Evolutionary conservation across 331 rosid genomes (phyloP), one percentile per base, ranked within the genome.

Genomic region (Saraca asoca): DNA sequence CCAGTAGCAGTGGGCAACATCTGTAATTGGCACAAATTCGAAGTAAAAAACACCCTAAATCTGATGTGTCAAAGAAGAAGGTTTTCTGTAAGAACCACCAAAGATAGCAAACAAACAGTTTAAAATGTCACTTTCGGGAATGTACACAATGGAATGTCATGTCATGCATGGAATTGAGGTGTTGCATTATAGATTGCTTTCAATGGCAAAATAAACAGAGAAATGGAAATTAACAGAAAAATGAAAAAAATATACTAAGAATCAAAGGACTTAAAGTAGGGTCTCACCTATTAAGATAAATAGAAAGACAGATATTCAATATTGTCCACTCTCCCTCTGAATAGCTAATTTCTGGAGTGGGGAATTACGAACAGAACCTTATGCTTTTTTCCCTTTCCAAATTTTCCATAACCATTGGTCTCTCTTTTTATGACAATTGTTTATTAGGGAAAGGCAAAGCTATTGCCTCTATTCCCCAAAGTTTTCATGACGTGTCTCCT

Each of bases 321-420:
- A 61, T 46, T 50, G 77, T 70, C 75, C 82, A 61, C 70, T 37
- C 45, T n/a, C 20, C 20, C n/a, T 24, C 2, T 14, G 15, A 14
- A 18, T 64, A 19, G 38, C 10, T 12, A 49, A 12, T 13, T 14
- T 62, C 63, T 13, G 29, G 53, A 38, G 55, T 4, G 65, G 83
- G 87, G 83, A 71, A 73, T 64, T 75, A 64, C 48, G 50, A 74
- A 79, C 75, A 79, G 86, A 69, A 81, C 82, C 90, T 16, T 54
- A 83, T 88, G 78, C 86, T 74, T 71, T 55, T 12, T 24, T n/a
- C n/a, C 52, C 17, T 64, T 64, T 79, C 37, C 69, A 20, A 37
- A 45, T 68, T 61, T 74, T 71, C 59, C 81, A 71, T 29, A 45
- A 76, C 80, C 56, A 68, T 50, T 79, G 84, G 81, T 78, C 78